phyloP scores from a whole-genome alignment of 768 basidiomycete genomes.

The Saitozyma podzolica region DNA sequence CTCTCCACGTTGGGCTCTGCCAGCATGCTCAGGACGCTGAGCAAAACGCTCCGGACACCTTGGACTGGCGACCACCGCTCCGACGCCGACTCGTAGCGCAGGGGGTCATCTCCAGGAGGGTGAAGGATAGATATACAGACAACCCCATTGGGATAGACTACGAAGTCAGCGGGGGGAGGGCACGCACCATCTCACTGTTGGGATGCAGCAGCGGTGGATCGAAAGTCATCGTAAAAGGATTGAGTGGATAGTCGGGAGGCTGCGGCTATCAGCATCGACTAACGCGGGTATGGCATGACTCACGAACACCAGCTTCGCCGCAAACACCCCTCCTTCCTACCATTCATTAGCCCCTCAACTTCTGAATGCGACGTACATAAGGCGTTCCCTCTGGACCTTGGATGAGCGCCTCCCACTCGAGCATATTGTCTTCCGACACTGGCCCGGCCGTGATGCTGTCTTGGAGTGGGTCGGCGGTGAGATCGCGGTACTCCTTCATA shows the following conservation, averaged over 20 bases:
- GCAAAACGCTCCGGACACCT: constrained; percentile 92
- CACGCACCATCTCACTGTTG: constrained; percentile 68
- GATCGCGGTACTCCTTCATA: constrained; percentile 54
- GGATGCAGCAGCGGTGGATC: constrained; percentile 97
- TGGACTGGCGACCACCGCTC: constrained; percentile 99
- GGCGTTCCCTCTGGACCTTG: constrained; percentile 92
- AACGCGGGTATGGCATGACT: constrained; percentile 50
- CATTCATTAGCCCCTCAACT: constrained; percentile 9
- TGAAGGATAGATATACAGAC: constrained; percentile 99
- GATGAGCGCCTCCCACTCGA: constrained; percentile 94
- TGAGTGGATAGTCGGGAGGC: constrained; percentile 93
- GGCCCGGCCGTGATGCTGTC: constrained; percentile 95
- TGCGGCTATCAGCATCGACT: constrained; percentile 41
- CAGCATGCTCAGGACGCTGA: constrained; percentile 96
- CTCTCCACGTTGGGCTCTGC: constrained; percentile 99
- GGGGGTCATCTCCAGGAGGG: constrained; percentile 63
- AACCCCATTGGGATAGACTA: constrained; percentile 93
- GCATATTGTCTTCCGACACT: constrained; percentile 87
- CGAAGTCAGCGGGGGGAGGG: neutral
- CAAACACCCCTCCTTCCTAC: constrained; percentile 92
- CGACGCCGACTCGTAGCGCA: constrained; percentile 88
- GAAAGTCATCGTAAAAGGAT: constrained; percentile 99
- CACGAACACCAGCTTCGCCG: constrained; percentile 88
- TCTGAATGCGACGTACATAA: constrained; percentile 63
- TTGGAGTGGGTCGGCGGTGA: constrained; percentile 48